These are phyloP conservation scores for Pythium myriotylum DNA, from an alignment of 352 stramenopile genomes.

Conservation along the genomic window DNA sequence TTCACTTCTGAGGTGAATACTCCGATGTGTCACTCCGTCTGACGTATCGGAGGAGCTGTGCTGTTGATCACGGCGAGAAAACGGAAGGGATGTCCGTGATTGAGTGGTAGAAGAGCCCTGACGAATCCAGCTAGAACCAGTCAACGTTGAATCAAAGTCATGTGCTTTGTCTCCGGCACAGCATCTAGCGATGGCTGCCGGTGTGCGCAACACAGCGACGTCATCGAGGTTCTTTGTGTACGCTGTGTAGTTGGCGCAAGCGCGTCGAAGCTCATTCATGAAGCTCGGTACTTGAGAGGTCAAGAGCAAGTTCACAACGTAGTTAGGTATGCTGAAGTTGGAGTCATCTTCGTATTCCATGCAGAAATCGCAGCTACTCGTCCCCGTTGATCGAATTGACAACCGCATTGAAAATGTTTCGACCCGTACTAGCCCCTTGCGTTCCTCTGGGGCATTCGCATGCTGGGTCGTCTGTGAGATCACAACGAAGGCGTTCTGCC, in stretches of 20 bases:
- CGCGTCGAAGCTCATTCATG: constrained; percentile 59
- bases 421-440: constrained; percentile 49
- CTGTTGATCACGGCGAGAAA: background rate
- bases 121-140: too few relatives aligned
- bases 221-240: constrained; percentile 28
- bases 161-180: constrained; percentile 6
- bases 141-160: too few relatives aligned
- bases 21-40: background rate
- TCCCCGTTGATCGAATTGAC: constrained; percentile 59
- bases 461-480: constrained; percentile 65
- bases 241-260: constrained; percentile 57
- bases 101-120: background rate
- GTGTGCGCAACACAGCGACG: constrained; percentile 1
- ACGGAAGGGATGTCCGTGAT: background rate
- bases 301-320: constrained; percentile 61
- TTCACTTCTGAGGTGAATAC: constrained; percentile 2
- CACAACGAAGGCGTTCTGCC: constrained; percentile 65
- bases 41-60: background rate
- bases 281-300: constrained; percentile 58
- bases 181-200: background rate
- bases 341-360: constrained; percentile 82
- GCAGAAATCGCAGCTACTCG: constrained; percentile 68
- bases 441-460: constrained; percentile 38
- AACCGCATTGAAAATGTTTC: constrained; percentile 64
- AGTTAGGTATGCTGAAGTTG: constrained; percentile 77